Evolutionary conservation across 352 stramenopile species (phyloP).

Genomic region (Globisporangium echinulatum): DNA sequence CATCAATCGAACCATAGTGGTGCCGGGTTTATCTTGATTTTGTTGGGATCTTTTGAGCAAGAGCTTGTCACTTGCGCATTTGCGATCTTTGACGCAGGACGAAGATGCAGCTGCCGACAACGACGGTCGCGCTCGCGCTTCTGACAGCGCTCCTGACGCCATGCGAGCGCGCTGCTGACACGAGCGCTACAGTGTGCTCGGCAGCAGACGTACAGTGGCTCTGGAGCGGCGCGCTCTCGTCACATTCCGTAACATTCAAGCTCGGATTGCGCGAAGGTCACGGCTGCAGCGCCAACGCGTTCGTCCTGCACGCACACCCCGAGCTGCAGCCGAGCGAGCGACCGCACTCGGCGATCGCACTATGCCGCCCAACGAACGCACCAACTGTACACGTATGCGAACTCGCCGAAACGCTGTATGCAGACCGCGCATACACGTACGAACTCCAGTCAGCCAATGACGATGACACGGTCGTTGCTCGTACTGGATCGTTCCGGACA

Average conservation of each 20-base stretch:
- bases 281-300: constrained; percentile 35
- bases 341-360: constrained; percentile 39
- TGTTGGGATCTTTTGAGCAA: too few relatives aligned
- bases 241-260: constrained; percentile 64
- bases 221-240: constrained; percentile 64
- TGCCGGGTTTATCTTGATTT: too few relatives aligned
- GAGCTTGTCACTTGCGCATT: too few relatives aligned
- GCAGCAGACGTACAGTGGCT: constrained; percentile 56
- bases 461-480: constrained; percentile 21
- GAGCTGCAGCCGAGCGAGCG: constrained; percentile 32
- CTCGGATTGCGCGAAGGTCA: constrained; percentile 54
- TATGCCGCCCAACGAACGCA: constrained; percentile 27
- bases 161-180: too few relatives aligned
- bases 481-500: constrained; percentile 41
- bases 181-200: constrained; percentile 15
- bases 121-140: too few relatives aligned
- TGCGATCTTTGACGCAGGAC: too few relatives aligned
- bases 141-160: too few relatives aligned
- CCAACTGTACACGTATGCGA: constrained; percentile 41
- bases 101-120: too few relatives aligned
- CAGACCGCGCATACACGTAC: constrained; percentile 52
- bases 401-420: constrained; percentile 37
- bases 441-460: constrained; percentile 33
- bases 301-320: constrained; percentile 55
- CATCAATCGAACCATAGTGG: too few relatives aligned